Evolutionary conservation across 140 eudicot species (phyloP).

Genomic region (Oenanthe javanica): DNA sequence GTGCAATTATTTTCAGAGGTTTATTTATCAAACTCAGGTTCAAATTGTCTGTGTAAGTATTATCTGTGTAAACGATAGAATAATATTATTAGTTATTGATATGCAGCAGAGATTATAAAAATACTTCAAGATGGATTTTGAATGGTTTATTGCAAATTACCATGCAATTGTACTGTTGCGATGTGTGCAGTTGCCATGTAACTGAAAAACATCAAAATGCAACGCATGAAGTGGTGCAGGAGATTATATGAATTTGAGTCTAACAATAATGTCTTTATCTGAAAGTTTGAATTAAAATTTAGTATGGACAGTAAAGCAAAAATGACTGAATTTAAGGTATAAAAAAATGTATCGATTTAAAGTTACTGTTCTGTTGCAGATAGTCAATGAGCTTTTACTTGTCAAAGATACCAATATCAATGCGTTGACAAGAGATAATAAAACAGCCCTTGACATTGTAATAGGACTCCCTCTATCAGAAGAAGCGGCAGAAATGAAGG

Average conservation of each 20-base stretch:
- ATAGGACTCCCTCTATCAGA: conserved; percentile 57
- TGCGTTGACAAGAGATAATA: conserved; percentile 58
- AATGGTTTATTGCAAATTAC: neutral
- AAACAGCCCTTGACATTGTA: conserved; percentile 68
- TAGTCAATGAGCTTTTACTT: conserved; percentile 42
- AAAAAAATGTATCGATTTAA: neutral
- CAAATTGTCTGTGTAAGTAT: no score
- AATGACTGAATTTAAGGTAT: neutral
- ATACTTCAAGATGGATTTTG: neutral
- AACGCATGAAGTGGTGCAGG: no score
- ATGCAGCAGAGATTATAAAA: neutral
- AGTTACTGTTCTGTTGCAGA: conserved; percentile 28
- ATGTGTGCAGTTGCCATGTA: neutral
- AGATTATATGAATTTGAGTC: neutral
- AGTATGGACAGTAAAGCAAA: neutral
- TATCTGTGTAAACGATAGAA: no score
- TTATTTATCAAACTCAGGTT: no score
- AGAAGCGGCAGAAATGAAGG: conserved; percentile 53
- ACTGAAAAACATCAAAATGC: neutral
- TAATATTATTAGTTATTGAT: no score
- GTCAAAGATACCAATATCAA: conserved; percentile 59
- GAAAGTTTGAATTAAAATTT: neutral
- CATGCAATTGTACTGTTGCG: neutral
- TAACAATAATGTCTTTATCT: neutral
- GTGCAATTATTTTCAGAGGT: no score